Evolutionary conservation across 2,329 filamentous ascomycete species (phyloP).

Genomic region (Aureobasidium mangrovei): DNA sequence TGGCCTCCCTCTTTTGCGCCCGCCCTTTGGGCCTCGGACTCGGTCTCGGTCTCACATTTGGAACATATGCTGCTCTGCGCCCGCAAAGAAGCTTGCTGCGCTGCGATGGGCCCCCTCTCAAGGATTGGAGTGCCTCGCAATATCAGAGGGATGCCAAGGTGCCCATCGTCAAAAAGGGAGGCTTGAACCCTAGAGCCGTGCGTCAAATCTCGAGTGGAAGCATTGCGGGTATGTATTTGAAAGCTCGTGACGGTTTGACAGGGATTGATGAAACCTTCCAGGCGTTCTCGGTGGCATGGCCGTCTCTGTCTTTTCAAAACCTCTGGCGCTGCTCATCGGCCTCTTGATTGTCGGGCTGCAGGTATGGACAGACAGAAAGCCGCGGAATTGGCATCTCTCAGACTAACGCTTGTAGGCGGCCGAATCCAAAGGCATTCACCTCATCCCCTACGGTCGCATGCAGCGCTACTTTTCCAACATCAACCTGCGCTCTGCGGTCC

Average conservation of each 20-base stretch:
- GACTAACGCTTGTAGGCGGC: conserved; percentile 31
- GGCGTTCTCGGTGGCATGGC: conserved; percentile 56
- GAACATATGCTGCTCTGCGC: conserved; percentile 24
- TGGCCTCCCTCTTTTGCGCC: conserved; percentile 34
- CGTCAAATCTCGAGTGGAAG: conserved; percentile 40
- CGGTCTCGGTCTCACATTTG: conserved; percentile 16
- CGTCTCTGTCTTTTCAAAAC: conserved; percentile 61
- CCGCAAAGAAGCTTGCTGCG: not conserved
- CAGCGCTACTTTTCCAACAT: conserved; percentile 44
- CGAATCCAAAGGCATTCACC: conserved; percentile 43
- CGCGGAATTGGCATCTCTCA: too few relatives aligned
- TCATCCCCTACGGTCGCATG: conserved; percentile 41
- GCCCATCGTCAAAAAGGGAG: conserved; percentile 30
- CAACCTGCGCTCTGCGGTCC: conserved; percentile 43
- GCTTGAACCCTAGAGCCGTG: conserved; percentile 33
- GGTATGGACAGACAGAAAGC: conserved; percentile 34
- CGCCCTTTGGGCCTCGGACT: conserved; percentile 29
- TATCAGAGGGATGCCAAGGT: conserved; percentile 33
- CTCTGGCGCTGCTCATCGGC: conserved; percentile 59
- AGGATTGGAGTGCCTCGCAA: conserved; percentile 31
- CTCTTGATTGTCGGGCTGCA: conserved; percentile 55
- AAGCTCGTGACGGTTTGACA: not conserved
- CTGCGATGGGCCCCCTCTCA: conserved; percentile 29
- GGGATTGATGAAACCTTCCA: conserved; percentile 22
- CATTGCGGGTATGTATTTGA: conserved; percentile 31